Evolutionary conservation across 805 yeast genomes (phyloP).

Genomic region (Cyberlindnera samutprakarnensis): DNA sequence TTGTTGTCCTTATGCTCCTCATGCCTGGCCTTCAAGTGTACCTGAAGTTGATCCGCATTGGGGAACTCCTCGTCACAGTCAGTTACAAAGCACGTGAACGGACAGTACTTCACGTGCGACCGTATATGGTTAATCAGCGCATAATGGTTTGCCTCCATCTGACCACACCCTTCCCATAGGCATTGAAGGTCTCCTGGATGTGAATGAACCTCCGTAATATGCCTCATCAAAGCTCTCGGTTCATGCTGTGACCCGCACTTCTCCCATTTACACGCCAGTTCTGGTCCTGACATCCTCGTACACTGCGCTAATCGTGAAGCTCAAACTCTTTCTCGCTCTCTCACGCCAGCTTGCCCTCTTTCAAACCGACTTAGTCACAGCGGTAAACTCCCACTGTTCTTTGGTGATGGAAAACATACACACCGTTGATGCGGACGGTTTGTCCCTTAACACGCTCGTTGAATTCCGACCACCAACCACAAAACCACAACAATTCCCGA

Average conservation of each 20-base stretch:
- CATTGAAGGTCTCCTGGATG: constrained; percentile 25
- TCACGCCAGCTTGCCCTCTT: too few species aligned
- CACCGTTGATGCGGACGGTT: too few species aligned
- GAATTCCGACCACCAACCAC: background rate
- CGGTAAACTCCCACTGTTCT: too few species aligned
- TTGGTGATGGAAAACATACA: too few species aligned
- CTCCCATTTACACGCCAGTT: constrained; percentile 11
- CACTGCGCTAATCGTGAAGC: too few species aligned
- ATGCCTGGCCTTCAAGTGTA: constrained; percentile 57
- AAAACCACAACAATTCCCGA: too few species aligned
- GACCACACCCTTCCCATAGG: constrained; percentile 53
- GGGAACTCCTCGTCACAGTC: constrained; percentile 57
- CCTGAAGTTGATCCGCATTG: constrained; percentile 53
- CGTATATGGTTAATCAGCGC: constrained; percentile 57
- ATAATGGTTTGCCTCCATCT: constrained; percentile 43
- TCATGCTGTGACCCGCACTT: constrained; percentile 3
- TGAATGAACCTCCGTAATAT: constrained; percentile 7
- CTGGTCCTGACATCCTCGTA: too few species aligned
- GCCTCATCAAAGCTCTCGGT: constrained; percentile 5
- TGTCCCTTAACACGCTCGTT: too few species aligned
- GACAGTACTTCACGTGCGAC: constrained; percentile 60
- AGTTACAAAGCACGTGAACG: constrained; percentile 57
- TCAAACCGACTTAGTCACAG: too few species aligned
- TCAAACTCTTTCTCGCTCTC: too few species aligned
- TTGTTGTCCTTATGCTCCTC: constrained; percentile 3